A percentile compares a stretch with the other conserved stretches of the same genome.
phyloP scores from a whole-genome alignment of 441 rosid species.

The Erysimum cheiri region DNA sequence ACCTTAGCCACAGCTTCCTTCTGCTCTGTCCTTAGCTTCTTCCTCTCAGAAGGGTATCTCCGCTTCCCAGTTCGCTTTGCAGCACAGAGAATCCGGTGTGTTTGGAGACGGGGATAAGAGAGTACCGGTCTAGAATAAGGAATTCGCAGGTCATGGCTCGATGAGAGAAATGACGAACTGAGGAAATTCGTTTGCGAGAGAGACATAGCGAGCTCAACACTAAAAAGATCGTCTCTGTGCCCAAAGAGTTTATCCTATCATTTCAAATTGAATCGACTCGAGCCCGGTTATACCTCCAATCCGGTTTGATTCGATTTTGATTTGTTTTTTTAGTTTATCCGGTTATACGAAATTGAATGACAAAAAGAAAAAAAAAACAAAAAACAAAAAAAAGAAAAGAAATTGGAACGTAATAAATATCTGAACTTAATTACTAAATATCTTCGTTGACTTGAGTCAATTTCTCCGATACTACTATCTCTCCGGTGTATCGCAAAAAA shows the following conservation, averaged over 20 bases:
- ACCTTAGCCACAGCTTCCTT: slow-evolving; percentile 57
- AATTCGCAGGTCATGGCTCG: slow-evolving; percentile 34
- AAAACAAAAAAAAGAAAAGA: too few species aligned
- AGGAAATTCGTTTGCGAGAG: slow-evolving; percentile 41
- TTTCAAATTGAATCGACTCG: slow-evolving; percentile 20
- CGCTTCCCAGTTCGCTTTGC: slow-evolving; percentile 82
- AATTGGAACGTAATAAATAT: too few species aligned
- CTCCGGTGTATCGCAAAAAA: too few species aligned
- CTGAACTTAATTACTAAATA: too few species aligned
- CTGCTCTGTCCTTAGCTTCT: slow-evolving; percentile 65
- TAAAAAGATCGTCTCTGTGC: slow-evolving; percentile 18
- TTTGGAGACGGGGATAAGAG: slow-evolving; percentile 42
- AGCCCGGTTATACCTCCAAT: slow-evolving; percentile 27
- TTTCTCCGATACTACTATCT: too few species aligned
- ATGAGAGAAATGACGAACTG: slow-evolving; percentile 37
- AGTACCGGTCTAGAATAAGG: slow-evolving; percentile 23
- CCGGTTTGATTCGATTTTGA: slow-evolving; percentile 21
- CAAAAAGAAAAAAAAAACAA: too few species aligned
- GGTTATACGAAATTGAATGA: too few species aligned
- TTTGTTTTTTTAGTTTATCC: background rate
- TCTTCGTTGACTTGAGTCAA: too few species aligned
- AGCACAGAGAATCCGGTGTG: slow-evolving; percentile 49
- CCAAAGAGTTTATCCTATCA: slow-evolving; percentile 31
- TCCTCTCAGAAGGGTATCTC: slow-evolving; percentile 96
- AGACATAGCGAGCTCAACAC: slow-evolving; percentile 35